Base-by-base conservation (phyloP, 306 rosid species). In the Lupinus albus region DNA sequence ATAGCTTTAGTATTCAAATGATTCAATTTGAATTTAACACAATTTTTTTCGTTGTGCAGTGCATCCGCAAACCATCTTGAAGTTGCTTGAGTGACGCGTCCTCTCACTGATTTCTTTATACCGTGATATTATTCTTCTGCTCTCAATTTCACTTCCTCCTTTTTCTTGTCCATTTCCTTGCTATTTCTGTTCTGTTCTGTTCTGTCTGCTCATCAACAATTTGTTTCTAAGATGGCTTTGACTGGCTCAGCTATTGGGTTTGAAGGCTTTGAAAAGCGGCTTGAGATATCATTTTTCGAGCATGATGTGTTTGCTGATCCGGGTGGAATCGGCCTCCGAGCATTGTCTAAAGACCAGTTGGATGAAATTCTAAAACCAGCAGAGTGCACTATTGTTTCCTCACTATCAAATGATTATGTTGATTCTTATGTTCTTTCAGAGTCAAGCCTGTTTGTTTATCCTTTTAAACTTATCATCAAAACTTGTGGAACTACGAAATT, bases 341-440 rank as follows among this genome's bases (percentile, higher is more conserved):
- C 87, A 4, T 59, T 90, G 50, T 83, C 96, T 0, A 88, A 73
- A 71, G 84, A 67, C 13, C 90, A 93, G 35, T 14, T 93, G 49
- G 96, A 90, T 64, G 97, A 89, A 76, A 83, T 93, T 72, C 87
- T 93, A 33, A 81, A 78, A 33, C 89, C 89, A 30, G 99, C 99
- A 2, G 85, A 90, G 70, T 93, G 99, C 84, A 93, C 99, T 11
- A 90, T 93, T 77, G 99, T 93, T 54, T 66, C 83, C 30, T 83
- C 99, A 11, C 72, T 88, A 56, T 93, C 89, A 1, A 93, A 93
- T 15, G 97, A 83, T 35, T 11, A 77, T 61, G 73, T 93, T 38
- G 99, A 93, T 76, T 93, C 99, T 7, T 90, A 93, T 45, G 97
- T 93, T 63, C 99, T 93, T 9, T 93, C 99, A 0, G 99, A 93